A percentile compares a stretch with the other conserved stretches of the same genome.
Conservation (phyloP, 805 yeast genomes). For the Teunomyces lycoperdinae region DNA sequence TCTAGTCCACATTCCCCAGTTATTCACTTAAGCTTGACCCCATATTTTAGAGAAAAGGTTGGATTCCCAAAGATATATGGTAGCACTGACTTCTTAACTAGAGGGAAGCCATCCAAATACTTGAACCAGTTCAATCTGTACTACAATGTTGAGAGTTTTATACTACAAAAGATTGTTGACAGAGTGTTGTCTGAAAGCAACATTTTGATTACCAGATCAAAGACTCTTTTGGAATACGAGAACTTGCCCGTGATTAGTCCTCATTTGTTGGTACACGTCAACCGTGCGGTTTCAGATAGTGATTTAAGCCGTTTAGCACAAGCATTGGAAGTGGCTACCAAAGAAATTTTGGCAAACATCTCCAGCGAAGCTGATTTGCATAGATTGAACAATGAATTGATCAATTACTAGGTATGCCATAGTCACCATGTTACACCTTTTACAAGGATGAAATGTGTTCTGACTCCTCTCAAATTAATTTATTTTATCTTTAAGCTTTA, state of each 20-base stretch:
- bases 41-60: slow-evolving; percentile 41
- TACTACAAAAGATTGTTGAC: slow-evolving; percentile 68
- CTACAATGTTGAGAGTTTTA: slow-evolving; percentile 53
- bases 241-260: slow-evolving; percentile 52
- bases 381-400: slow-evolving; percentile 16
- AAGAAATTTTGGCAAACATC: slow-evolving; percentile 11
- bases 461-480: background rate
- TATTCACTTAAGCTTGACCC: slow-evolving; percentile 60
- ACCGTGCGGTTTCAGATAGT: slow-evolving; percentile 22
- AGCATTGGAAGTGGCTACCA: slow-evolving; percentile 22
- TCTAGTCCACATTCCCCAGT: slow-evolving; percentile 65
- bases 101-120: slow-evolving; percentile 44
- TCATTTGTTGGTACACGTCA: slow-evolving; percentile 32
- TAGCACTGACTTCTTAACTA: slow-evolving; percentile 40
- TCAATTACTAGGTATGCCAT: background rate
- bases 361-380: slow-evolving; percentile 22
- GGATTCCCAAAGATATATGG: slow-evolving; percentile 52
- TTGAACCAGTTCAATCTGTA: slow-evolving; percentile 39
- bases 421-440: background rate
- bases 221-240: slow-evolving; percentile 68
- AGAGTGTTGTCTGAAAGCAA: slow-evolving; percentile 47
- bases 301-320: slow-evolving; percentile 25
- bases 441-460: background rate
- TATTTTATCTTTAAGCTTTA: background rate
- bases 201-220: slow-evolving; percentile 63